These are phyloP conservation scores for Apophysomyces sp. DNA, from an alignment of 371 early-diverging fungal species.

Conservation along the genomic window DNA sequence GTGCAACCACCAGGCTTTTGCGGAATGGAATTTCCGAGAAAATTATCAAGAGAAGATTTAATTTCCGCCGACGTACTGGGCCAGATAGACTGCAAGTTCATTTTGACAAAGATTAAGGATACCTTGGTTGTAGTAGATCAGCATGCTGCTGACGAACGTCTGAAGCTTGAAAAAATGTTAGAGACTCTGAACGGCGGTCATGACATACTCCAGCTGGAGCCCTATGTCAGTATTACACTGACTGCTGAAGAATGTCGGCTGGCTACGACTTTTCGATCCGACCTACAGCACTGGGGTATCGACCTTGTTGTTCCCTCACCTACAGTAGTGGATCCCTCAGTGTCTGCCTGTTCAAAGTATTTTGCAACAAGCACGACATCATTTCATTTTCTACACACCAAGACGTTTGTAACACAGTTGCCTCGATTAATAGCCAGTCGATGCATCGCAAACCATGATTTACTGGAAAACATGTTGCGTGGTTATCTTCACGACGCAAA, in stretches of 20 bases:
- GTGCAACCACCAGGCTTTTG: background rate
- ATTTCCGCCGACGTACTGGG: slow-evolving; percentile 44
- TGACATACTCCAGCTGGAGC: slow-evolving; percentile 42
- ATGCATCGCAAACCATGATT: slow-evolving; percentile 51
- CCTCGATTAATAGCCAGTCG: slow-evolving; percentile 65
- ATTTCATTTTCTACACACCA: slow-evolving; percentile 13
- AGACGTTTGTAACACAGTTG: slow-evolving; percentile 11
- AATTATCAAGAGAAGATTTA: slow-evolving; percentile 37
- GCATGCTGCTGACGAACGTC: slow-evolving; percentile 86
- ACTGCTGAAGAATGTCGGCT: slow-evolving; percentile 35
- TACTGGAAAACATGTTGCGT: slow-evolving; percentile 52
- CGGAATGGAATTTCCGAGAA: slow-evolving; percentile 10
- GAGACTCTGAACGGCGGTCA: slow-evolving; percentile 22
- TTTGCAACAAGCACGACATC: slow-evolving; percentile 21
- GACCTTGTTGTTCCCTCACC: slow-evolving; percentile 11
- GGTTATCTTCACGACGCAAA: slow-evolving; percentile 45
- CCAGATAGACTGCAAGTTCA: slow-evolving; percentile 73
- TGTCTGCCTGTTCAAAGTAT: slow-evolving; percentile 24
- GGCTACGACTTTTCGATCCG: slow-evolving; percentile 19
- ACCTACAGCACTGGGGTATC: slow-evolving; percentile 65
- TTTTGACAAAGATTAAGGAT: slow-evolving; percentile 38
- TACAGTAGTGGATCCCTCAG: background rate
- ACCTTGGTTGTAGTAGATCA: slow-evolving; percentile 72
- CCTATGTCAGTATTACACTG: slow-evolving; percentile 47
- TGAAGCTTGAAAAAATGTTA: slow-evolving; percentile 64